A percentile compares a stretch with the other conserved stretches of the same genome.
phyloP scores from a whole-genome alignment of 2,329 filamentous ascomycete genomes.

The Botrytis pseudocinerea region DNA sequence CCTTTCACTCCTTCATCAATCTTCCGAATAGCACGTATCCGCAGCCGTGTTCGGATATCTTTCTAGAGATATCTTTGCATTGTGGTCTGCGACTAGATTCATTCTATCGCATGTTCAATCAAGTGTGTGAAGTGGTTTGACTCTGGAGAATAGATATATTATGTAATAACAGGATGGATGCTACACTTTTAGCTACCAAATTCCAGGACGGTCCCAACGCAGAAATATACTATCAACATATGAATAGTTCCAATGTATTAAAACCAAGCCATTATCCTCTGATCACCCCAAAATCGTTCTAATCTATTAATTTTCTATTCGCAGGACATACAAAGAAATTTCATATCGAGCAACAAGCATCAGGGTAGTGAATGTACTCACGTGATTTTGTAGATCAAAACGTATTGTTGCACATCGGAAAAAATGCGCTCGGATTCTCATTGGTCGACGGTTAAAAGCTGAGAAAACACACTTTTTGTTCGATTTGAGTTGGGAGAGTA shows the following conservation, averaged over 20 bases:
- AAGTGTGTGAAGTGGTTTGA: too few species aligned
- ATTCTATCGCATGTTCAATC: too few species aligned
- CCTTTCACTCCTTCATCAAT: too few species aligned
- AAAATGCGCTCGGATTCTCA: conserved; percentile 7
- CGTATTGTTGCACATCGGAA: conserved; percentile 11
- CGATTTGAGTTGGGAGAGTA: background rate
- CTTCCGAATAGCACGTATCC: too few species aligned
- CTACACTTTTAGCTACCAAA: background rate
- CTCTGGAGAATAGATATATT: background rate
- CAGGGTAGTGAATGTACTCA: background rate
- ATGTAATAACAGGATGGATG: background rate
- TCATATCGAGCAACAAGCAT: background rate
- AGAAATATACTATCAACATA: accelerated
- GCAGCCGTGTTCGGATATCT: too few species aligned
- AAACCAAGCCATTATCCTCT: accelerated
- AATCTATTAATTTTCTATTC: accelerated
- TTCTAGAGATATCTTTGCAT: too few species aligned
- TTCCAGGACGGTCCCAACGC: background rate
- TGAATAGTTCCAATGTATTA: accelerated
- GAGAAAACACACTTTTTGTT: background rate
- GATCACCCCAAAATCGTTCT: accelerated
- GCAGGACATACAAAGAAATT: background rate
- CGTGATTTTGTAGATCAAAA: background rate
- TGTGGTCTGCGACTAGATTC: too few species aligned
- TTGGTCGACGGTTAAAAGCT: background rate